phyloP scores from a whole-genome alignment of 192 early-diverging fungal genomes.

The Backusella parvicylindrica region DNA sequence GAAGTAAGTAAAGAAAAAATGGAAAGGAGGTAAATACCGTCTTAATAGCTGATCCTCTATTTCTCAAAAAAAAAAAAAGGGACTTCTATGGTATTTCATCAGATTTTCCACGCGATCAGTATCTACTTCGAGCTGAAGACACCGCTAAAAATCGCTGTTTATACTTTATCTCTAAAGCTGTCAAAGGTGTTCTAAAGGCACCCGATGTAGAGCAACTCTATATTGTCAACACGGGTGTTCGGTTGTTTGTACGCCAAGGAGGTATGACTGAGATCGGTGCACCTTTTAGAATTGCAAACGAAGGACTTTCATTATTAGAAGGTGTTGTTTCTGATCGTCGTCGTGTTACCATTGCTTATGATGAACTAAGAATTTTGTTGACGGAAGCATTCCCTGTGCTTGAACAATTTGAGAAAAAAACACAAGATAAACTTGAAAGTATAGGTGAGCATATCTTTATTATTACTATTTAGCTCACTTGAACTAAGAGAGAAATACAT shows the following conservation, averaged over 20 bases:
- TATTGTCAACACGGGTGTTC: conserved; percentile 92
- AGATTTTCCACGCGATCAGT: conserved; percentile 75
- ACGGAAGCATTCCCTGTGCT: conserved; percentile 43
- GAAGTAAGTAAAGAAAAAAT: conserved; percentile 25
- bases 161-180: conserved; percentile 81
- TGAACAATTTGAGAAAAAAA: conserved; percentile 19
- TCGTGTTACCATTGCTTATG: conserved; percentile 40
- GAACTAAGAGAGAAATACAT: neutral
- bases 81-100: conserved; percentile 71
- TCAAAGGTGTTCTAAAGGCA: conserved; percentile 68
- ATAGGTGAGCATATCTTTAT: neutral
- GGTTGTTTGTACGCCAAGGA: conserved; percentile 77
- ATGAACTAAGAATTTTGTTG: conserved; percentile 47
- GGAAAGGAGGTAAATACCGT: too few species aligned
- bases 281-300: conserved; percentile 60
- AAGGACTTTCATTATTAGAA: conserved; percentile 61
- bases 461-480: too few species aligned
- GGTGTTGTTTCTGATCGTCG: conserved; percentile 47
- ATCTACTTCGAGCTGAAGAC: conserved; percentile 83
- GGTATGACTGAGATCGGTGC: conserved; percentile 46
- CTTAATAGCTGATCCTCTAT: too few species aligned
- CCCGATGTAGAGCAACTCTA: conserved; percentile 60
- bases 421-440: neutral
- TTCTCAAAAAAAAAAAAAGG: neutral
- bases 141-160: conserved; percentile 64